Evolutionary conservation across 2,329 filamentous ascomycete species (phyloP).

Genomic region (Seiridium cupressi): DNA sequence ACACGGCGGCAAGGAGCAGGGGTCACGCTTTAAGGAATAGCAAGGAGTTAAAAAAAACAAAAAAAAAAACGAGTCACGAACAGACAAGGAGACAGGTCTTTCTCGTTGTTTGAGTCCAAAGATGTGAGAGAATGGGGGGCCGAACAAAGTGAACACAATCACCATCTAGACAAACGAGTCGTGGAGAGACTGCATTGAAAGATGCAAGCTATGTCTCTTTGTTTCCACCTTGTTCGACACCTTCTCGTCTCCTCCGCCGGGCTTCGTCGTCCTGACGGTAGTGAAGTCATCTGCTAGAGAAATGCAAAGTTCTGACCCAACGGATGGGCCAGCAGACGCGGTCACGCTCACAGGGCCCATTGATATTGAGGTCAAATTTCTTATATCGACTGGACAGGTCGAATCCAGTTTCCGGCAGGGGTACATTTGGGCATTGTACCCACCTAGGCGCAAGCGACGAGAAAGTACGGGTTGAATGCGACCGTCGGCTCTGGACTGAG

Average conservation of each 20-base stretch:
- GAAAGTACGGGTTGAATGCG: neutral
- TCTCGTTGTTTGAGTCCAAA: constrained; percentile 14
- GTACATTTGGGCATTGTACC: constrained; percentile 1
- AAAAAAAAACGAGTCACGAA: constrained; percentile 16
- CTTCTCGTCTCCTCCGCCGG: neutral
- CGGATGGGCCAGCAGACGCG: constrained; percentile 19
- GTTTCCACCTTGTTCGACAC: constrained; percentile 23
- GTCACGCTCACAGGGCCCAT: constrained; percentile 17
- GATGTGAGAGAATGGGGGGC: constrained; percentile 10
- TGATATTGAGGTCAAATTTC: constrained; percentile 13
- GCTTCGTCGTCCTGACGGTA: neutral
- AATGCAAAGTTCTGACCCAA: constrained; percentile 20
- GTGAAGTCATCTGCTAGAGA: constrained; percentile 6
- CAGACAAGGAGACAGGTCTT: constrained; percentile 22
- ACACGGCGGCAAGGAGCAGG: constrained; percentile 4
- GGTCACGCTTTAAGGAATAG: constrained; percentile 20
- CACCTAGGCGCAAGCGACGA: neutral
- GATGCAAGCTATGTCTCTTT: constrained; percentile 15
- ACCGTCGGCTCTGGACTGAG: constrained; percentile 16
- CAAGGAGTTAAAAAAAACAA: constrained; percentile 2
- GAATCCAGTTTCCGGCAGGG: constrained; percentile 7
- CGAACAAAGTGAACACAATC: constrained; percentile 15
- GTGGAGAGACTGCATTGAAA: constrained; percentile 4
- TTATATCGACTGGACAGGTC: constrained; percentile 19
- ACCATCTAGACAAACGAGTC: constrained; percentile 15